Conservation (phyloP, 805 yeast genomes). For the Yamadazyma phyllophila region DNA sequence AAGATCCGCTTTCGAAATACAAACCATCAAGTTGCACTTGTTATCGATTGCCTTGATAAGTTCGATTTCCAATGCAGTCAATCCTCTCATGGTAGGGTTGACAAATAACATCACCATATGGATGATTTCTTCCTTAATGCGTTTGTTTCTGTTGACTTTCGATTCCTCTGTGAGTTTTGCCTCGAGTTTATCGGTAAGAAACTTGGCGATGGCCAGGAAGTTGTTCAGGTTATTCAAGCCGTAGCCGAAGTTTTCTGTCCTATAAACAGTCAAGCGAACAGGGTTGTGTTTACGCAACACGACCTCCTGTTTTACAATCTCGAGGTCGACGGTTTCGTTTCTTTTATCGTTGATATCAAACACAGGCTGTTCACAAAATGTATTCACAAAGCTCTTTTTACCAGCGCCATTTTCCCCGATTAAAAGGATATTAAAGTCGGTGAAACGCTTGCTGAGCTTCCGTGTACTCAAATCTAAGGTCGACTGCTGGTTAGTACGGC, state of each 20-base stretch:
- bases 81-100: conserved; percentile 9
- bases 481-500: conserved; percentile 3
- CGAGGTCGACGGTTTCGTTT: background rate
- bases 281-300: conserved; percentile 21
- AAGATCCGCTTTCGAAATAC: conserved; percentile 13
- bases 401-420: conserved; percentile 49
- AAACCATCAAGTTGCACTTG: conserved; percentile 13
- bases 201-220: conserved; percentile 10
- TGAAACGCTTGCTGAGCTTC: conserved; percentile 10
- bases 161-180: conserved; percentile 11
- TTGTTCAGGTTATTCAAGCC: conserved; percentile 20
- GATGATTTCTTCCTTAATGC: conserved; percentile 9
- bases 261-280: conserved; percentile 19
- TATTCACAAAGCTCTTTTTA: conserved; percentile 74
- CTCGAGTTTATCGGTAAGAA: conserved; percentile 11
- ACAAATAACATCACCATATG: conserved; percentile 12
- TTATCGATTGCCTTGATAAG: conserved; percentile 9
- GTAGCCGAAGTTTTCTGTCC: conserved; percentile 26
- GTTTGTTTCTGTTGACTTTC: conserved; percentile 8
- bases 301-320: conserved; percentile 1
- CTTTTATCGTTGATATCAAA: conserved; percentile 6
- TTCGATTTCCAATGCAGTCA: conserved; percentile 12
- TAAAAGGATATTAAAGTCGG: conserved; percentile 24
- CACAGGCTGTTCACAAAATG: conserved; percentile 54
- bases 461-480: conserved; percentile 8